Percentiles rank a stretch among this genome's conserved stretches.
These are phyloP conservation scores for Polyplosphaeria fusca DNA, from an alignment of 495 filamentous ascomycete species.

Conservation along the genomic window DNA sequence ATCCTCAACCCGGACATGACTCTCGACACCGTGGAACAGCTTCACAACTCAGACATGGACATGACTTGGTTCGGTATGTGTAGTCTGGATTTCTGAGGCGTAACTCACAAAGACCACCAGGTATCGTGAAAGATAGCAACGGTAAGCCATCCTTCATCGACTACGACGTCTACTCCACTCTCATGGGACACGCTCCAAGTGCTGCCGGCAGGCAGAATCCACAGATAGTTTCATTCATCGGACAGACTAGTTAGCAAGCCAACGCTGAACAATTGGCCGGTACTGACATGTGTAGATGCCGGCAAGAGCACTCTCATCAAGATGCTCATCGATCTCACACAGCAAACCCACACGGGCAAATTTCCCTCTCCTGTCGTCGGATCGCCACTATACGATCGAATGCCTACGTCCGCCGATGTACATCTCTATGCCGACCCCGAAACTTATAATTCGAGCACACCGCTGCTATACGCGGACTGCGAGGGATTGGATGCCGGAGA, in stretches of 20 bases:
- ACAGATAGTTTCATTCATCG: slow-evolving; percentile 20
- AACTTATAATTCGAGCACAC: slow-evolving; percentile 1
- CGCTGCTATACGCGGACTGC: slow-evolving; percentile 41
- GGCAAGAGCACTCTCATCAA: slow-evolving; percentile 26
- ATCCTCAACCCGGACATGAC: background rate
- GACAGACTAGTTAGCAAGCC: slow-evolving; percentile 10
- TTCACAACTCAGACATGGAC: background rate
- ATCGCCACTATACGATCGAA: slow-evolving; percentile 2
- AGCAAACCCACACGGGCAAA: background rate
- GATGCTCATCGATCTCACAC: slow-evolving; percentile 6
- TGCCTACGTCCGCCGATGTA: slow-evolving; percentile 39
- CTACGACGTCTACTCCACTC: background rate
- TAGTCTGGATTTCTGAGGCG: background rate
- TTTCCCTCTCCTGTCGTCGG: slow-evolving; percentile 19
- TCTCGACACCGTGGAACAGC: background rate
- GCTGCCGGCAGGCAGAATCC: background rate
- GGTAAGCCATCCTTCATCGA: background rate
- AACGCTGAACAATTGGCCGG: background rate
- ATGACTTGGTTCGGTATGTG: background rate
- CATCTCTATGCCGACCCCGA: slow-evolving; percentile 38
- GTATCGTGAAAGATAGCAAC: background rate
- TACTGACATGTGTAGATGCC: slow-evolving; percentile 1
- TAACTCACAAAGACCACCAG: background rate
- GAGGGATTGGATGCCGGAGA: slow-evolving; percentile 41
- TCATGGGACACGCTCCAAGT: background rate